Conservation (phyloP, 768 basidiomycete species). For the Boletus patriciae region DNA sequence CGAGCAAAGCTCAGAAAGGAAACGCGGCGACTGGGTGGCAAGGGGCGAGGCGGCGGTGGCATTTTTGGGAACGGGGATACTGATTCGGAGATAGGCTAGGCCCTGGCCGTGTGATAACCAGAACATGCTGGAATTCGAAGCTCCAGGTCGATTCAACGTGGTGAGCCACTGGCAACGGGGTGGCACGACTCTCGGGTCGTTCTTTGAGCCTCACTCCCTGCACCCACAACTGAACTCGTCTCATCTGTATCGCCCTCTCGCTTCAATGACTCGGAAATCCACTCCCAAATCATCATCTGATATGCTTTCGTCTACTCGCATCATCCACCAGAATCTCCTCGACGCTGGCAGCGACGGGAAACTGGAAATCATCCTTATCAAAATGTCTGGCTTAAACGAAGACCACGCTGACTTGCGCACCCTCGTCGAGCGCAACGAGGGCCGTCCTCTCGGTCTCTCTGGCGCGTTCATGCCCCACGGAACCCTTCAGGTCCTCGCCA, state of each 20-base stretch:
- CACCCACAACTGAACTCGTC: not conserved
- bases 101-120: not conserved
- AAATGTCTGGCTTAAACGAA: slow-evolving; percentile 24
- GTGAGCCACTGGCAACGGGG: not conserved
- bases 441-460: slow-evolving; percentile 33
- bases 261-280: slow-evolving; percentile 2
- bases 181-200: not conserved
- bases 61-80: not conserved
- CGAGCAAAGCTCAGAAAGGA: not conserved
- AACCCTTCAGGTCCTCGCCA: slow-evolving; percentile 25
- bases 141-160: not conserved
- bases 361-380: slow-evolving; percentile 14
- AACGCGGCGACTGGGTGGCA: too few relatives aligned
- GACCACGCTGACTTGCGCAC: slow-evolving; percentile 21
- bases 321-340: slow-evolving; percentile 30
- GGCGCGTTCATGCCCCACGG: slow-evolving; percentile 23
- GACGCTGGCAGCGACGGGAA: slow-evolving; percentile 25
- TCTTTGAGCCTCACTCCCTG: slow-evolving; percentile 4
- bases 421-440: slow-evolving; percentile 34
- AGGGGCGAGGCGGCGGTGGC: not conserved
- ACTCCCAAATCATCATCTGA: not conserved
- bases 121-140: not conserved
- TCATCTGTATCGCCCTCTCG: not conserved
- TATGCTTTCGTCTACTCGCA: slow-evolving; percentile 16
- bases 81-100: not conserved